Percentiles rank a stretch among this genome's conserved stretches.
Evolutionary conservation across 768 basidiomycete species (phyloP).

Genomic region (Artomyces pyxidatus): DNA sequence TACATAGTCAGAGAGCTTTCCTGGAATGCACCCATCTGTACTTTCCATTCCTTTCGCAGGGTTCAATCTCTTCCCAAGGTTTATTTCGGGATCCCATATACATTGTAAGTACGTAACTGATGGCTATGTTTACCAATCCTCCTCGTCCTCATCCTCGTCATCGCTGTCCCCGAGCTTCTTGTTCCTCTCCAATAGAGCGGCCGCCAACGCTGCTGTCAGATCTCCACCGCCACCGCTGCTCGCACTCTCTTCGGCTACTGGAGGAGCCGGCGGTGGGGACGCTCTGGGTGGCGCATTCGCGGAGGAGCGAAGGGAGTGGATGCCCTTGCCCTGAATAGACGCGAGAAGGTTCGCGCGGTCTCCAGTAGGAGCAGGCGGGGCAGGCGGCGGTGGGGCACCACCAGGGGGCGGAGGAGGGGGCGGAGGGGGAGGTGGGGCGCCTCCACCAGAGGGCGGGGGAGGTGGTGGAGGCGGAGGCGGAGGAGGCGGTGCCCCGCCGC

Average conservation of each 20-base stretch:
- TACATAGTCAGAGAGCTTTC: too few relatives aligned
- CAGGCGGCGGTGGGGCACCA: conserved; percentile 16
- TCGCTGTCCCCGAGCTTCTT: conserved; percentile 78
- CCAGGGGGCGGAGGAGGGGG: conserved; percentile 37
- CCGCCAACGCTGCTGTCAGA: conserved; percentile 76
- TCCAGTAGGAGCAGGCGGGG: conserved; percentile 44
- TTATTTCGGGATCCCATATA: too few relatives aligned
- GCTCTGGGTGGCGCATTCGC: conserved; percentile 21
- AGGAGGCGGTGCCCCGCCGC: conserved; percentile 18
- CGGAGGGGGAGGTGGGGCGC: conserved; percentile 24
- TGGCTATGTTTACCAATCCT: conserved; percentile 21
- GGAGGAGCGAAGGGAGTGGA: conserved; percentile 47
- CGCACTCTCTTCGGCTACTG: conserved; percentile 24
- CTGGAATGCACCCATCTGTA: too few relatives aligned
- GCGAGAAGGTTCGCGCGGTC: conserved; percentile 64
- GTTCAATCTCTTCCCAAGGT: too few relatives aligned
- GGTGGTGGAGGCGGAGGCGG: conserved; percentile 30
- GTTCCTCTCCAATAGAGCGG: conserved; percentile 73
- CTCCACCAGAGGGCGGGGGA: conserved; percentile 14
- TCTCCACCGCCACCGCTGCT: conserved; percentile 51
- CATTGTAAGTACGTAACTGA: too few relatives aligned
- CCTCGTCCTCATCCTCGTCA: conserved; percentile 28
- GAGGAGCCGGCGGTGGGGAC: conserved; percentile 26
- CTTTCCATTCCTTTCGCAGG: too few relatives aligned
- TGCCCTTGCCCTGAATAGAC: conserved; percentile 76